These are phyloP conservation scores for Phalaenopsis equestris DNA, from an alignment of 106 monocot genomes.

Conservation along the genomic window DNA sequence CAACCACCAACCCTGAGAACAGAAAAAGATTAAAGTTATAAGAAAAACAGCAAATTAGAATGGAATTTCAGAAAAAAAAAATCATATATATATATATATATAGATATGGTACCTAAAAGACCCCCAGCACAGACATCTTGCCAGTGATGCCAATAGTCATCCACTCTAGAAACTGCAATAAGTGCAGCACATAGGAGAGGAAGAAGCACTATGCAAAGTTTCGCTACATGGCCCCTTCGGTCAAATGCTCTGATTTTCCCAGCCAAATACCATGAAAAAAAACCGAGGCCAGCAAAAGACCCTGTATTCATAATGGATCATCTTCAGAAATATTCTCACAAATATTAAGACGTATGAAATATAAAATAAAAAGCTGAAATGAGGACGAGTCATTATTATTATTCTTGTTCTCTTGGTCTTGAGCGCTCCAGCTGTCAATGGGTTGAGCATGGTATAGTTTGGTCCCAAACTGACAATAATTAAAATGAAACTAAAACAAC, in stretches of 20 bases:
- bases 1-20: constrained; percentile 36
- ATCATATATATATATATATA: constrained; percentile 2
- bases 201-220: constrained; percentile 43
- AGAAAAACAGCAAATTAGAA: not conserved
- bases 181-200: constrained; percentile 48
- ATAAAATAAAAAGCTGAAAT: not conserved
- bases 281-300: constrained; percentile 62
- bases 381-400: not conserved
- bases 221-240: constrained; percentile 46
- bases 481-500: too few relatives aligned
- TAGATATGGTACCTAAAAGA: constrained; percentile 31
- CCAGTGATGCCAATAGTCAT: constrained; percentile 73
- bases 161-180: constrained; percentile 51
- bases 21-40: not conserved
- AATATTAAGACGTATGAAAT: not conserved
- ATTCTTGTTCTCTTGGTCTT: not conserved
- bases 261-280: constrained; percentile 52
- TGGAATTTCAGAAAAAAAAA: not conserved
- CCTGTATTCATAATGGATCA: constrained; percentile 22
- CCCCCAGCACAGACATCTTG: constrained; percentile 62
- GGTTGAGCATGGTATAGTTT: too few relatives aligned
- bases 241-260: constrained; percentile 54
- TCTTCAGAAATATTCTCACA: not conserved
- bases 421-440: too few relatives aligned
- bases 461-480: too few relatives aligned